Conservation (phyloP, 2,329 filamentous ascomycete species). For the Xylariaceae sp. region DNA sequence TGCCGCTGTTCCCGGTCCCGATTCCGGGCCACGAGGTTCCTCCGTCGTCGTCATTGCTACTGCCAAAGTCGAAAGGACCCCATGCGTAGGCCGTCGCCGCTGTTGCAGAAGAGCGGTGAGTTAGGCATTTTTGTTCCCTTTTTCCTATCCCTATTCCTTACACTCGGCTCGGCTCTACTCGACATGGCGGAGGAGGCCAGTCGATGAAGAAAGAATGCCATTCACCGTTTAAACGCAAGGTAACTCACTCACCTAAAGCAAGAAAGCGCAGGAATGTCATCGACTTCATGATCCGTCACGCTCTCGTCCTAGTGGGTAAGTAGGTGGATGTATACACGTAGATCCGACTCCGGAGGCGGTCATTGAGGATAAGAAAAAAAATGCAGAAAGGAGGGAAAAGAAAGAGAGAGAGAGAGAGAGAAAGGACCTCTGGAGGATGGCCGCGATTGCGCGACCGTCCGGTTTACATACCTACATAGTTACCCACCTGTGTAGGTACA, state of each 20-base stretch:
- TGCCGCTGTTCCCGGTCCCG: conserved; percentile 1
- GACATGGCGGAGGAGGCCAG: too few relatives aligned
- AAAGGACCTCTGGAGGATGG: too few relatives aligned
- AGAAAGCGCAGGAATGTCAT: background rate
- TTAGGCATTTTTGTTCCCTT: too few relatives aligned
- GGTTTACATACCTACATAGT: background rate
- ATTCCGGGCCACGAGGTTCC: conserved; percentile 1
- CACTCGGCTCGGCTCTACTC: too few relatives aligned
- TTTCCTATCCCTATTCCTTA: too few relatives aligned
- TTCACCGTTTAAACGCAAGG: too few relatives aligned
- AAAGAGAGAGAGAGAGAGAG: background rate
- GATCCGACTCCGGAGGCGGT: background rate
- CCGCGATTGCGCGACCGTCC: background rate
- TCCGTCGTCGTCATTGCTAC: conserved; percentile 1
- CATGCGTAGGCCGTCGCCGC: conserved; percentile 6
- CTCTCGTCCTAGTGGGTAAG: background rate
- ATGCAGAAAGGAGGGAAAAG: background rate
- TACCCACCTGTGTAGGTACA: background rate
- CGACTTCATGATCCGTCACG: background rate
- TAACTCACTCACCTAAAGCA: background rate
- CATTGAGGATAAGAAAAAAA: background rate
- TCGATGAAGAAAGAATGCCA: too few relatives aligned
- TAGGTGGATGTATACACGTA: background rate
- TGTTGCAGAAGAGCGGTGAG: background rate
- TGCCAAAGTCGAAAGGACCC: conserved; percentile 2